A percentile compares a stretch with the other conserved stretches of the same genome.
These are phyloP conservation scores for Graphium sp. DNA, from an alignment of 2,329 filamentous ascomycete genomes.

Conservation along the genomic window DNA sequence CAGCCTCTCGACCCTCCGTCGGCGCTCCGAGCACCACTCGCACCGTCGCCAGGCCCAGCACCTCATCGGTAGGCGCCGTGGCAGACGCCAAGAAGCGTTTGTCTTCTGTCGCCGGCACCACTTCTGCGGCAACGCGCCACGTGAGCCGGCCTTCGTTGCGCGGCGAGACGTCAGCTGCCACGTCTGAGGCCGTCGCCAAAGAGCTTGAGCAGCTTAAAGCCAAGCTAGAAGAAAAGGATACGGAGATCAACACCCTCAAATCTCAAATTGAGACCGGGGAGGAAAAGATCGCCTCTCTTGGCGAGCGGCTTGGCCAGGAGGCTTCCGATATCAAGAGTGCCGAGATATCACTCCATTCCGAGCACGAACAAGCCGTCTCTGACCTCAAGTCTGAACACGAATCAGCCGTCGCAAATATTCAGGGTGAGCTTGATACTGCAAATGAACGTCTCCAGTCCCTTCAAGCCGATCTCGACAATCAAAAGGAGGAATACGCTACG, in stretches of 20 bases:
- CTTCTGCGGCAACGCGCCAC: conserved; percentile 18
- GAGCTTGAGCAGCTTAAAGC: conserved; percentile 43
- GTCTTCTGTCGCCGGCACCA: conserved; percentile 27
- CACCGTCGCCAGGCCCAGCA: conserved; percentile 19
- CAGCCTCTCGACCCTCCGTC: conserved; percentile 15
- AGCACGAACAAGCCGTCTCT: conserved; percentile 24
- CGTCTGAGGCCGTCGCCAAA: conserved; percentile 26
- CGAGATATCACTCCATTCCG: conserved; percentile 22
- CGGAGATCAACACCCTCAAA: conserved; percentile 39
- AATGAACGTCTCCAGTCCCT: conserved; percentile 32
- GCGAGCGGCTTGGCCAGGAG: conserved; percentile 28
- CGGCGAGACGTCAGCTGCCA: conserved; percentile 17
- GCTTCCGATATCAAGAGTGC: conserved; percentile 16
- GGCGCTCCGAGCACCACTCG: conserved; percentile 10
- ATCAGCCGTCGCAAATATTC: conserved; percentile 26
- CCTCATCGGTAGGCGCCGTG: conserved; percentile 5
- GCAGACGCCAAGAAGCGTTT: conserved; percentile 37
- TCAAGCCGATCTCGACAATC: conserved; percentile 30
- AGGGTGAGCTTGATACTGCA: conserved; percentile 27
- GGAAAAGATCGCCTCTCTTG: conserved; percentile 36
- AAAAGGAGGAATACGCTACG: conserved; percentile 29
- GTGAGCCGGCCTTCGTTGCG: conserved; percentile 14
- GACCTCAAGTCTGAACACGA: conserved; percentile 32
- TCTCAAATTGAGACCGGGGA: conserved; percentile 36
- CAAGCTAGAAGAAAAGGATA: conserved; percentile 40